phyloP scores from a whole-genome alignment of 176 grass and related monocot genomes.

The Themeda triandra region DNA sequence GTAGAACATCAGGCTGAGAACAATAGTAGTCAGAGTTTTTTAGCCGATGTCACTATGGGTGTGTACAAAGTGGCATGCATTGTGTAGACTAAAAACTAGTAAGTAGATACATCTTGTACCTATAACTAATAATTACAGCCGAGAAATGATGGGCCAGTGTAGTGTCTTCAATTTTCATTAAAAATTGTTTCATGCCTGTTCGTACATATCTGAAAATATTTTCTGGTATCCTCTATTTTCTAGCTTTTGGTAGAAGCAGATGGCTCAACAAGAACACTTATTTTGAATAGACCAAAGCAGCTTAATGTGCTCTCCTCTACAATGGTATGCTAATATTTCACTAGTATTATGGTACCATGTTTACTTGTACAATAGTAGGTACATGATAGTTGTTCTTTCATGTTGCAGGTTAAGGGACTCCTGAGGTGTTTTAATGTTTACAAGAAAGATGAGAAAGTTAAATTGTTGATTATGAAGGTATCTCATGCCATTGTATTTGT shows the following conservation, averaged over 20 bases:
- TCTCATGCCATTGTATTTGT: neutral
- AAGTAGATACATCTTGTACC: no score
- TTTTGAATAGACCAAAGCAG: neutral
- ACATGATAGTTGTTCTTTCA: neutral
- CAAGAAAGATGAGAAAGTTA: conserved; percentile 58
- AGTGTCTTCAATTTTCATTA: no score
- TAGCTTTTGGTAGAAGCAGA: neutral
- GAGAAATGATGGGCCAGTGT: no score
- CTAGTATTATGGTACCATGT: neutral
- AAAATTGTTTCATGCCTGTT: no score
- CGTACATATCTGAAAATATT: no score
- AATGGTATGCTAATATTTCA: neutral
- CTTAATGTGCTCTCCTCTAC: neutral
- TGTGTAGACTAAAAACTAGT: no score
- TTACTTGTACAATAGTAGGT: neutral
- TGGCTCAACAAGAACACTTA: neutral
- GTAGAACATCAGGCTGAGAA: no score
- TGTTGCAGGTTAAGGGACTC: conserved; percentile 62
- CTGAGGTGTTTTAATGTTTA: conserved; percentile 56
- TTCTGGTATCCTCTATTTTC: neutral
- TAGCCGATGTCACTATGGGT: no score
- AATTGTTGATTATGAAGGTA: conserved; percentile 85
- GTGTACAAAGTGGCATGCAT: no score
- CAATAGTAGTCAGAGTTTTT: no score
- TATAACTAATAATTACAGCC: no score